phyloP scores from a whole-genome alignment of 225 moss, liverwort and hornwort species.

The Polytrichum commune region DNA sequence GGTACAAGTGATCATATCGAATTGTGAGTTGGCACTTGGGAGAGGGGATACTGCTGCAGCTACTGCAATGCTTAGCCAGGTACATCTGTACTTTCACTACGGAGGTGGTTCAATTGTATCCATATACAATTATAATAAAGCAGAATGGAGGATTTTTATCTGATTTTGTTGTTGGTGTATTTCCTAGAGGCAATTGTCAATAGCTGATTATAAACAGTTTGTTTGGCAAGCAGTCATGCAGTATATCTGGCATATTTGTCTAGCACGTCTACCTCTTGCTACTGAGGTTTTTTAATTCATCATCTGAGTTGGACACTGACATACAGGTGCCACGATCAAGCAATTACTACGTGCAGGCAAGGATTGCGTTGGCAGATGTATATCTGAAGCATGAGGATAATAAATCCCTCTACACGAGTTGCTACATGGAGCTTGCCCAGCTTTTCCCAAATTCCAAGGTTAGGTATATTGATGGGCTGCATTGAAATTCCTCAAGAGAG shows the following conservation, averaged over 20 bases:
- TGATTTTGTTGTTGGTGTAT: too few relatives aligned
- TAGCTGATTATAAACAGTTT: too few relatives aligned
- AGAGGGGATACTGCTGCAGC: constrained; percentile 55
- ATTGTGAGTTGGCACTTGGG: constrained; percentile 44
- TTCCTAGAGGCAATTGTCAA: too few relatives aligned
- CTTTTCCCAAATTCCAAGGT: constrained; percentile 68
- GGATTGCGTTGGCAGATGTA: constrained; percentile 57
- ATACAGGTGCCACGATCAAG: constrained; percentile 47
- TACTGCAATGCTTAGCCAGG: constrained; percentile 52
- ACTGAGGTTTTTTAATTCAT: too few relatives aligned
- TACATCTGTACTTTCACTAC: constrained; percentile 5
- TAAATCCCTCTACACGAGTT: constrained; percentile 40
- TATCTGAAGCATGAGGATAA: constrained; percentile 60
- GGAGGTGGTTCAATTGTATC: too few relatives aligned
- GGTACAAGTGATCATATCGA: constrained; percentile 51
- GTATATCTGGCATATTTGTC: too few relatives aligned
- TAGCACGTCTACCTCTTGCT: too few relatives aligned
- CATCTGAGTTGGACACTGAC: background rate
- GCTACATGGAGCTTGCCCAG: constrained; percentile 45
- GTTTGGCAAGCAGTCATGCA: too few relatives aligned
- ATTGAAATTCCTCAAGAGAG: too few relatives aligned
- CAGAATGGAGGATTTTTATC: too few relatives aligned
- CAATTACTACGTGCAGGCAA: constrained; percentile 46
- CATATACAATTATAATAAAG: too few relatives aligned
- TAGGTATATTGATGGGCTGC: background rate